Percentiles rank a stretch among this genome's conserved stretches.
These are phyloP conservation scores for Pseudocercospora pini-densiflorae DNA, from an alignment of 2,329 filamentous ascomycete species.

Conservation along the genomic window DNA sequence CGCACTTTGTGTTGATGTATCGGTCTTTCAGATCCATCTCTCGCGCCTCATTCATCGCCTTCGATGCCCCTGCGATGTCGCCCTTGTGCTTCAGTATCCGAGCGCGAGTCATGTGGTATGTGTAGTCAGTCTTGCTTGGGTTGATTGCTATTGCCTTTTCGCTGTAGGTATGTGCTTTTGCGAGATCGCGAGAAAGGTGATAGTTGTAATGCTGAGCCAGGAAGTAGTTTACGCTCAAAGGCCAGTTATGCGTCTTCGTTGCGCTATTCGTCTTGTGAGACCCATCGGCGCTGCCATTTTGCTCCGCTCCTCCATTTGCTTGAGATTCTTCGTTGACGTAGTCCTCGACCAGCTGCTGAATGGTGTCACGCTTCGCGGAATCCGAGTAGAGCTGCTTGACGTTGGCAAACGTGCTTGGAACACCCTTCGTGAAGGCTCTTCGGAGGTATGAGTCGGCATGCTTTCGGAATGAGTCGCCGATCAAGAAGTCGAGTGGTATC, in stretches of 20 bases:
- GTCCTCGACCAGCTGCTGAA: conserved; percentile 76
- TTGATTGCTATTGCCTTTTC: conserved; percentile 81
- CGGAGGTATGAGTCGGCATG: conserved; percentile 80
- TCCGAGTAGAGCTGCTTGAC: conserved; percentile 91
- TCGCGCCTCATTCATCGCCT: conserved; percentile 86
- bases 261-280: conserved; percentile 35
- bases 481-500: conserved; percentile 86
- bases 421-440: conserved; percentile 86
- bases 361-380: conserved; percentile 72
- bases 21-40: conserved; percentile 86
- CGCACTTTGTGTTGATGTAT: conserved; percentile 98
- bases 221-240: conserved; percentile 85
- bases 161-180: conserved; percentile 80
- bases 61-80: conserved; percentile 76
- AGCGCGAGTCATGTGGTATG: conserved; percentile 93
- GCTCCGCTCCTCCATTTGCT: conserved; percentile 34
- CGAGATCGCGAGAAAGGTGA: conserved; percentile 78
- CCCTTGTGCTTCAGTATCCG: conserved; percentile 92
- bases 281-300: conserved; percentile 45
- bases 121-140: conserved; percentile 83
- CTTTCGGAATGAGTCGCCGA: conserved; percentile 78
- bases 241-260: conserved; percentile 61
- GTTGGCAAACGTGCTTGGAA: conserved; percentile 96
- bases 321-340: conserved; percentile 61
- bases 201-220: conserved; percentile 98